These are phyloP conservation scores for Chalciporus piperatoides DNA, from an alignment of 1,284 basidiomycete species.

Conservation along the genomic window DNA sequence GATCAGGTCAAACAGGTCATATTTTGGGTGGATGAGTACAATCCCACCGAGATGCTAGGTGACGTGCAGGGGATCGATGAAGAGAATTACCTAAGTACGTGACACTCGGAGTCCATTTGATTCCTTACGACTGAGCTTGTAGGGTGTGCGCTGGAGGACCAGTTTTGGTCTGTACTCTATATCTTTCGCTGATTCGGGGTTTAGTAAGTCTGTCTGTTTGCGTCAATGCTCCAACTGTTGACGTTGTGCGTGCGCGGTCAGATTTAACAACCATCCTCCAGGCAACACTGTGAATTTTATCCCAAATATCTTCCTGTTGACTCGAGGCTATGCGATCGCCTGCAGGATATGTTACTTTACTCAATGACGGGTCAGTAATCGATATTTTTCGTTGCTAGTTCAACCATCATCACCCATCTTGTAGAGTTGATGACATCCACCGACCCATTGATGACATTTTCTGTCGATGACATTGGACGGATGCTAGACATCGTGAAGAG, in stretches of 20 bases:
- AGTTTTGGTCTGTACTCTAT: slow-evolving; percentile 8
- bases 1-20: slow-evolving; percentile 8
- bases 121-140: neutral
- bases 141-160: slow-evolving; percentile 11
- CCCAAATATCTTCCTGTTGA: neutral
- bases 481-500: neutral
- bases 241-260: neutral
- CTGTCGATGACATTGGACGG: neutral
- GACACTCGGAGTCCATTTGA: neutral
- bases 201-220: neutral
- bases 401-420: neutral
- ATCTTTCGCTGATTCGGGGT: neutral
- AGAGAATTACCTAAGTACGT: slow-evolving; percentile 10
- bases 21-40: slow-evolving; percentile 12
- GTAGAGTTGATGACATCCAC: neutral
- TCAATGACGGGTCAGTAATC: neutral
- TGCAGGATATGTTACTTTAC: neutral
- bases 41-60: slow-evolving; percentile 1
- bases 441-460: neutral
- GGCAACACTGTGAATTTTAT: neutral
- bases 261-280: neutral
- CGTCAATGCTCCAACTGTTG: neutral
- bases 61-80: slow-evolving; percentile 8
- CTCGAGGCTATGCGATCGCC: neutral
- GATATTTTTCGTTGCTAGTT: neutral